Evolutionary conservation across 306 rosid genomes (phyloP).

Genomic region (Cicer judaicum): DNA sequence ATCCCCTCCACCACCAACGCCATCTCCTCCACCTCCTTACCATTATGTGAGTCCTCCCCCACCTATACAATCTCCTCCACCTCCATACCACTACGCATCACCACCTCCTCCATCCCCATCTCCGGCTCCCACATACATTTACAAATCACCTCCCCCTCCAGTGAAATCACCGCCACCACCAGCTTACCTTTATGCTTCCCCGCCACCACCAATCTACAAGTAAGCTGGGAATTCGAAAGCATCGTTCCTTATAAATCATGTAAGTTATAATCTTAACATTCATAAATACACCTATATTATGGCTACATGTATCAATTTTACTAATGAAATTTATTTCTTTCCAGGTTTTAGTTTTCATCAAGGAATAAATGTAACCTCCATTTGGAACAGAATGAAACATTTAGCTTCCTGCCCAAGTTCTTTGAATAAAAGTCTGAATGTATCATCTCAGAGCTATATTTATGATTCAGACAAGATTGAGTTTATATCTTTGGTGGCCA

Average conservation of each 20-base stretch:
- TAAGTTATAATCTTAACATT: conserved; percentile 52
- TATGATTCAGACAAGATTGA: conserved; percentile 50
- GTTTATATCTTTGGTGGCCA: conserved; percentile 58
- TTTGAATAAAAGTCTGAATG: conserved; percentile 65
- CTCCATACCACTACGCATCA: conserved; percentile 45
- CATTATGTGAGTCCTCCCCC: conserved; percentile 67
- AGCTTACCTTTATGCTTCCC: conserved; percentile 66
- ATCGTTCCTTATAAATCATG: conserved; percentile 52
- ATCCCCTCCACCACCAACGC: conserved; percentile 62
- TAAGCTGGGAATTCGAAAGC: conserved; percentile 42
- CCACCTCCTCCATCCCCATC: conserved; percentile 50
- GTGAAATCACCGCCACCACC: conserved; percentile 57
- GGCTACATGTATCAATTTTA: conserved; percentile 5
- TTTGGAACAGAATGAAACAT: conserved; percentile 50
- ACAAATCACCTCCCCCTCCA: conserved; percentile 64
- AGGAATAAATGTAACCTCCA: conserved; percentile 74
- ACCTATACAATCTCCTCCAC: conserved; percentile 50
- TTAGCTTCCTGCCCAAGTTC: conserved; percentile 59
- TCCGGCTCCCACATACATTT: conserved; percentile 52
- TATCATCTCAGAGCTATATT: conserved; percentile 36
- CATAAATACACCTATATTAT: neutral
- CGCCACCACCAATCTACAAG: conserved; percentile 62
- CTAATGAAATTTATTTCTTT: conserved; percentile 14
- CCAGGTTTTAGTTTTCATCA: conserved; percentile 73
- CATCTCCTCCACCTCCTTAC: conserved; percentile 59